Base-by-base conservation (phyloP, 73 alveolate species). In the Paramecium biaurelia region DNA sequence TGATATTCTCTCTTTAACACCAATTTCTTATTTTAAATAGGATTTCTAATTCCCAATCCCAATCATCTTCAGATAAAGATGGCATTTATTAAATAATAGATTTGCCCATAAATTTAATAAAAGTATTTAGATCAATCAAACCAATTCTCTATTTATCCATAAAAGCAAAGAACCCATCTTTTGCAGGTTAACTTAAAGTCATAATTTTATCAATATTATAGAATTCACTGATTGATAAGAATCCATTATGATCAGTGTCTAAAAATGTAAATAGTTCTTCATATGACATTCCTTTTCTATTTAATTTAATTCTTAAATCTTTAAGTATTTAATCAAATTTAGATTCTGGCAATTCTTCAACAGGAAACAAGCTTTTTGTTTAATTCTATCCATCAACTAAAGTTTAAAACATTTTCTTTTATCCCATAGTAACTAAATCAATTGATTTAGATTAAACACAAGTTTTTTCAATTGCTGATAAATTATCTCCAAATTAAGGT, bases 31-130 rank as follows among this genome's bases (percentile, higher is more conserved):
- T 89, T 68, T 93, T 59, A 68, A 86, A 87, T 34, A 97, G 82
- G 79, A 95, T 92, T 34, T 92, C 96, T 34, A 94, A 68, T 93
- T 97, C 99, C 98, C 99, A 97, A 70, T 94, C 96, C 93, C 95
- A 97, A 47, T 85, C 94, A 92, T 97, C 99, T 28, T 93, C 92
- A 18, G 57, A 47, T 18, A 89, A 85, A 7, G 85, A 47, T 3
- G 92, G 92, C 53, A 45, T 76, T 37, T 76, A 56, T 9, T 92
- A 37, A 9, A 94, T 96, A 6, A 94, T 63, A 6, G 95, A 57
- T 30, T 93, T 89, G 35, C 95, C 70, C 82, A 97, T 57, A 9
- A 90, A 95, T 7, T 82, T 70, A 23, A 95, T 47, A 95, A 96
- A 97, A 32, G 89, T 92, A 32, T 96, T 96, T 43, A 88, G 94